Percentiles rank a stretch among this genome's conserved stretches.
These are phyloP conservation scores for Suhomyces taliae DNA, from an alignment of 1,139 yeast genomes.

Conservation along the genomic window DNA sequence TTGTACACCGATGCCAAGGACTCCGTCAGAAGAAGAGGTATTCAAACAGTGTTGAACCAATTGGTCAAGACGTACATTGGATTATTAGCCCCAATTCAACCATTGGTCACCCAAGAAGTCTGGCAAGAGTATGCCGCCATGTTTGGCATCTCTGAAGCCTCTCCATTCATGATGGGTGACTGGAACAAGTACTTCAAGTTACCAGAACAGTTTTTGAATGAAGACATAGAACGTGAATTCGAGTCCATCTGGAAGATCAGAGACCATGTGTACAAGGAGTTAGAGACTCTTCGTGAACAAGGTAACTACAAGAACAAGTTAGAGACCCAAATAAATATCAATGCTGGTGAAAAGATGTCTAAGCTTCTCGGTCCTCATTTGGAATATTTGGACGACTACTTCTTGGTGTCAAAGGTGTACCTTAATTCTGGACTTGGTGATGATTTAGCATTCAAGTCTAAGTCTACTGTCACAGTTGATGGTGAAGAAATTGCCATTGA, in stretches of 20 bases:
- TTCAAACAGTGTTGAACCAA: slow-evolving; percentile 70
- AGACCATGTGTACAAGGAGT: slow-evolving; percentile 45
- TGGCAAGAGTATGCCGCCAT: slow-evolving; percentile 59
- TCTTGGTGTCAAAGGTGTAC: slow-evolving; percentile 62
- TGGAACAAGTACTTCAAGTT: slow-evolving; percentile 31
- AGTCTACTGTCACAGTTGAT: slow-evolving; percentile 18
- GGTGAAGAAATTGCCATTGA: slow-evolving; percentile 32
- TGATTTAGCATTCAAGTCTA: neutral
- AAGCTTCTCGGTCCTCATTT: slow-evolving; percentile 24
- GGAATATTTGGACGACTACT: slow-evolving; percentile 51
- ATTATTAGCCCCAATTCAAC: slow-evolving; percentile 76
- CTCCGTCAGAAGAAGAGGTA: slow-evolving; percentile 57
- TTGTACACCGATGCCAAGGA: slow-evolving; percentile 65
- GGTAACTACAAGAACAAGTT: slow-evolving; percentile 59
- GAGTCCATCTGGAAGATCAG: slow-evolving; percentile 46
- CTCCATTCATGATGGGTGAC: slow-evolving; percentile 57
- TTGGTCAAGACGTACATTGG: slow-evolving; percentile 63
- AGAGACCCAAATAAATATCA: slow-evolving; percentile 54
- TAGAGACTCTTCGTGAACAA: slow-evolving; percentile 33
- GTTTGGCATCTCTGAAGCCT: slow-evolving; percentile 30
- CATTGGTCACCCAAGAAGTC: slow-evolving; percentile 82
- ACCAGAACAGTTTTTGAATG: slow-evolving; percentile 26
- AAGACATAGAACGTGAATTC: slow-evolving; percentile 40
- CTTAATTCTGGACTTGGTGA: slow-evolving; percentile 21
- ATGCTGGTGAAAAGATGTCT: slow-evolving; percentile 13